Conservation (phyloP, 352 stramenopile genomes). For the Lagenidium sp. region DNA sequence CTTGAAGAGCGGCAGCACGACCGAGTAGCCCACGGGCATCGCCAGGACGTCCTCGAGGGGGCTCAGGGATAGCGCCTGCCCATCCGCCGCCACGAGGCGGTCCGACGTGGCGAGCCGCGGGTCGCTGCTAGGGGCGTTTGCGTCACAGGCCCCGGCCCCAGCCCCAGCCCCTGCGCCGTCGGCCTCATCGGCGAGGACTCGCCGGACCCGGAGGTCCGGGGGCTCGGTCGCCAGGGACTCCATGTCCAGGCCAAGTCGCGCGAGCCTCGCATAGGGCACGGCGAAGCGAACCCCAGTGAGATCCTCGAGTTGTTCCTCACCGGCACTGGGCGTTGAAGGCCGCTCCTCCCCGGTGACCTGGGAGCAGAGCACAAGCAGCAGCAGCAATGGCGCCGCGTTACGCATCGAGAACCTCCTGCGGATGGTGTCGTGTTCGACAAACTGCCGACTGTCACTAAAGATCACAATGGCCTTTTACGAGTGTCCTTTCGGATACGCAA, state of each 20-base stretch:
- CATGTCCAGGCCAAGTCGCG: slow-evolving; percentile 6
- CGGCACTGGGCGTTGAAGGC: too few species aligned
- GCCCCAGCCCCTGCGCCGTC: not conserved
- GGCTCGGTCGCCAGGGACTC: slow-evolving; percentile 10
- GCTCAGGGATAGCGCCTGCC: slow-evolving; percentile 26
- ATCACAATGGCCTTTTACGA: not conserved
- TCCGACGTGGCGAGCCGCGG: slow-evolving; percentile 25
- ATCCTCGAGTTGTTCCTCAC: too few species aligned
- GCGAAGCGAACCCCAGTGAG: slow-evolving; percentile 17
- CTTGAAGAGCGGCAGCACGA: slow-evolving; percentile 45
- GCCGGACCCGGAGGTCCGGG: slow-evolving; percentile 9
- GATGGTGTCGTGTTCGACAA: too few species aligned
- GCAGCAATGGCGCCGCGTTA: too few species aligned
- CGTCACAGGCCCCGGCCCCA: slow-evolving; percentile 8
- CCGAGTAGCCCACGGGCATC: slow-evolving; percentile 21
- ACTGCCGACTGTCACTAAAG: too few species aligned
- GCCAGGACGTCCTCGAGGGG: slow-evolving; percentile 37
- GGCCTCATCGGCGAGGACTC: slow-evolving; percentile 1
- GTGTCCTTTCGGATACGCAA: too few species aligned
- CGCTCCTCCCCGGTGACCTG: too few species aligned
- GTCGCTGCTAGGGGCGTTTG: slow-evolving; percentile 1
- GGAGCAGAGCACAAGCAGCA: too few species aligned
- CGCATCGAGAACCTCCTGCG: too few species aligned
- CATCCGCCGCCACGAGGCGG: slow-evolving; percentile 37
- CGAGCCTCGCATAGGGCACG: slow-evolving; percentile 14